These are phyloP conservation scores for Pulveroboletus sp. DNA, from an alignment of 768 basidiomycete species.

Conservation along the genomic window DNA sequence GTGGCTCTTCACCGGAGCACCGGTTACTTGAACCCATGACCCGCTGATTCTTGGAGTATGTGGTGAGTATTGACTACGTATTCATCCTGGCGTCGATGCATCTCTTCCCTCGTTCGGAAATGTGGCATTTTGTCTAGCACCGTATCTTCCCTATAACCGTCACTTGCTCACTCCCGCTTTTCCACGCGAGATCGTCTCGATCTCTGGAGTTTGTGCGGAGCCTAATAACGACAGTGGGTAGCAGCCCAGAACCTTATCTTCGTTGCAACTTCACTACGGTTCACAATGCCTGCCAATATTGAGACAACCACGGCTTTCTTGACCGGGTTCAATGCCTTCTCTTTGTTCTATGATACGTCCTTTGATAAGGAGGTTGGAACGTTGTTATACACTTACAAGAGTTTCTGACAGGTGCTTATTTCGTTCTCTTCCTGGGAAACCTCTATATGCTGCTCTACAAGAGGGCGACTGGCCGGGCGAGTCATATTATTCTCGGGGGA, in stretches of 20 bases:
- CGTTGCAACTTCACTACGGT: no score
- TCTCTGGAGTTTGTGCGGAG: not conserved
- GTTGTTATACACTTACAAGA: not conserved
- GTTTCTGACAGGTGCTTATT: slow-evolving; percentile 1
- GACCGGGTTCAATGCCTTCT: slow-evolving; percentile 6
- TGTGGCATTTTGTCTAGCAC: no score
- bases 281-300: not conserved
- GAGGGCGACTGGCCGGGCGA: not conserved
- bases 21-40: not conserved
- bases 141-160: not conserved
- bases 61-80: not conserved
- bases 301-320: slow-evolving; percentile 6
- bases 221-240: not conserved
- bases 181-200: not conserved
- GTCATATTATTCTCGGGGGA: not conserved
- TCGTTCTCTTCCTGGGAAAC: slow-evolving; percentile 6
- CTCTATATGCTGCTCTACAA: slow-evolving; percentile 3
- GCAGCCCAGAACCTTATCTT: no score
- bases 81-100: not conserved
- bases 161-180: not conserved
- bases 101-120: not conserved
- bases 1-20: no score
- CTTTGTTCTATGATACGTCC: slow-evolving; percentile 2
- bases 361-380: not conserved
- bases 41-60: not conserved